Evolutionary conservation across 345 rosid genomes (phyloP).

Genomic region (Raphanus sativus): DNA sequence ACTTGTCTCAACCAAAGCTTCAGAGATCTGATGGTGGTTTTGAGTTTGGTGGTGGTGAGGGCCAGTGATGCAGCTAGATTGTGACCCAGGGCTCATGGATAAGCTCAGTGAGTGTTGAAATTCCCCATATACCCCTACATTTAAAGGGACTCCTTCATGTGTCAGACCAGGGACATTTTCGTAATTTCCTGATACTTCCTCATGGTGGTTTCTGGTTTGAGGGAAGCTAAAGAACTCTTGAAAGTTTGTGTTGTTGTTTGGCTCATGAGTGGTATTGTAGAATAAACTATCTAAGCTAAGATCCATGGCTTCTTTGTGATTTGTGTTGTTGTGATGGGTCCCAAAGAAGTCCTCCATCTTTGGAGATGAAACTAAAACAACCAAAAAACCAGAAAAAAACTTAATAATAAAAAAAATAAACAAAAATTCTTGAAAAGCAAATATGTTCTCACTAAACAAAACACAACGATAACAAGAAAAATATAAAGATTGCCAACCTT

Average conservation of each 20-base stretch:
- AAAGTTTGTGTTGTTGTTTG: conserved; percentile 42
- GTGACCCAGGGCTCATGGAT: conserved; percentile 97
- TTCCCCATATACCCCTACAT: conserved; percentile 68
- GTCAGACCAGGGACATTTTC: conserved; percentile 48
- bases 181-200: conserved; percentile 42
- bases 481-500: neutral
- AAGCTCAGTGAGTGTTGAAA: conserved; percentile 85
- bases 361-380: conserved; percentile 58
- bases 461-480: conserved; percentile 12
- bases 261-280: conserved; percentile 44
- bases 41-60: conserved; percentile 45
- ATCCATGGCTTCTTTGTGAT: conserved; percentile 66
- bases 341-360: conserved; percentile 91
- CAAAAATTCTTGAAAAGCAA: conserved; percentile 30
- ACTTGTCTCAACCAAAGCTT: conserved; percentile 43
- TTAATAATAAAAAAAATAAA: neutral
- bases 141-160: conserved; percentile 51
- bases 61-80: conserved; percentile 76
- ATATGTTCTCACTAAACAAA: conserved; percentile 31
- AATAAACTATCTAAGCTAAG: conserved; percentile 71
- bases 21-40: conserved; percentile 44
- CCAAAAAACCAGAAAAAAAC: conserved; percentile 15
- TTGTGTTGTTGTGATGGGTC: conserved; percentile 66
- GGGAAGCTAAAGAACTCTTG: conserved; percentile 45
- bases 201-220: conserved; percentile 50